Evolutionary conservation across 371 early-diverging fungal genomes (phyloP).

Genomic region (Mortierella sp.): DNA sequence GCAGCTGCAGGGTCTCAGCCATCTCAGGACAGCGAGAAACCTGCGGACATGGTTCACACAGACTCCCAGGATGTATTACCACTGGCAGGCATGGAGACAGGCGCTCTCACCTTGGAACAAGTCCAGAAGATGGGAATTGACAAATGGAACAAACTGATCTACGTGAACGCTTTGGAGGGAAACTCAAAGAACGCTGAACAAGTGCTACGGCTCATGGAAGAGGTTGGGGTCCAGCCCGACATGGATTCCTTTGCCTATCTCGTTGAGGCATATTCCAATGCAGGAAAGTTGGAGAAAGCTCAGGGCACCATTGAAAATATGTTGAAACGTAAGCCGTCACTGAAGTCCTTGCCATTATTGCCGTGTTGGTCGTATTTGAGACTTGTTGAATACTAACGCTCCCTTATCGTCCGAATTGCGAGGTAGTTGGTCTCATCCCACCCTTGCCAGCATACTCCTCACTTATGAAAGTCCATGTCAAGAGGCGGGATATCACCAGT

Average conservation of each 20-base stretch:
- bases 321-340: constrained; percentile 34
- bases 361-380: neutral
- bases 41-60: too few relatives aligned
- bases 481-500: constrained; percentile 22
- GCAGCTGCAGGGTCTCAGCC: constrained; percentile 2
- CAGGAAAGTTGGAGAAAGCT: constrained; percentile 68
- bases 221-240: constrained; percentile 72
- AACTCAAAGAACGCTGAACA: constrained; percentile 76
- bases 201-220: constrained; percentile 75
- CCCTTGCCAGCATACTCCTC: constrained; percentile 31
- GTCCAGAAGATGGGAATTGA: constrained; percentile 29
- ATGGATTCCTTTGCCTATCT: constrained; percentile 77
- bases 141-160: constrained; percentile 75
- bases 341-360: neutral
- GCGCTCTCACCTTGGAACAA: constrained; percentile 18
- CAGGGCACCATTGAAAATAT: constrained; percentile 66
- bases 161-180: constrained; percentile 76
- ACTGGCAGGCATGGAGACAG: constrained; percentile 4
- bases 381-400: neutral
- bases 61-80: neutral
- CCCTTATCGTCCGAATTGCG: neutral
- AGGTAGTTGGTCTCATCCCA: constrained; percentile 32
- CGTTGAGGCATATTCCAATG: constrained; percentile 83
- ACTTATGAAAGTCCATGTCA: constrained; percentile 35
- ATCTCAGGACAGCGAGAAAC: neutral